Percentiles rank a stretch among this genome's conserved stretches.
phyloP scores from a whole-genome alignment of 2,329 filamentous ascomycete genomes.

The Penicillium oxalicum region DNA sequence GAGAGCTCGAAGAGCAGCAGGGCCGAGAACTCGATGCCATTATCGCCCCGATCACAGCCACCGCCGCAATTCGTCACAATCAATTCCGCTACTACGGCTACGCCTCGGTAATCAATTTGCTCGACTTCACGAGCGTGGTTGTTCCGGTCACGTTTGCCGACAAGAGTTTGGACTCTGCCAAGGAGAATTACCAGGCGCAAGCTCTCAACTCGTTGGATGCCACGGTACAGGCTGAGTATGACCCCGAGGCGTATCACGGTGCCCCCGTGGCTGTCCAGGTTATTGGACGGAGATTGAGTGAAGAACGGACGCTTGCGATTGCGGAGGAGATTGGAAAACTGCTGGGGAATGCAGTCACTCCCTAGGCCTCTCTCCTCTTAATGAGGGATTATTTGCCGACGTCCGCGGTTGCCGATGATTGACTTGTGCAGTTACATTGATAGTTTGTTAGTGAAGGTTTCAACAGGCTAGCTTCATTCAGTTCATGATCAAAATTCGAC shows the following conservation, averaged over 20 bases:
- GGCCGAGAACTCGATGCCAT: constrained; percentile 33
- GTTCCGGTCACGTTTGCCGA: constrained; percentile 44
- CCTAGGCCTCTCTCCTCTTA: neutral
- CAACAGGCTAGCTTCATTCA: constrained; percentile 9
- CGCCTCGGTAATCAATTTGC: constrained; percentile 31
- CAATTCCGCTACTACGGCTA: constrained; percentile 39
- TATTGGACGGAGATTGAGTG: constrained; percentile 40
- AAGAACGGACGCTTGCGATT: constrained; percentile 41
- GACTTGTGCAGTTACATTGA: too few species aligned
- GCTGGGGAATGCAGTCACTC: constrained; percentile 24
- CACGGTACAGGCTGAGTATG: constrained; percentile 42
- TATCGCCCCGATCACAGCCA: constrained; percentile 36
- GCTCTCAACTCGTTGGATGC: constrained; percentile 36
- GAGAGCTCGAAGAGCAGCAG: constrained; percentile 11
- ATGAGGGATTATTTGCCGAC: too few species aligned
- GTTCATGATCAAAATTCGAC: constrained; percentile 18
- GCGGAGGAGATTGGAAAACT: constrained; percentile 33
- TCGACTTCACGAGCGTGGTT: constrained; percentile 41
- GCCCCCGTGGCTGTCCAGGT: constrained; percentile 42
- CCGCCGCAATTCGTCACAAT: constrained; percentile 33
- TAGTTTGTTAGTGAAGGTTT: too few species aligned
- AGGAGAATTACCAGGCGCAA: neutral
- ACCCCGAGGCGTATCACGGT: constrained; percentile 41
- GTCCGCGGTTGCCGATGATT: too few species aligned
- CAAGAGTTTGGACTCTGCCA: constrained; percentile 30